Conservation (phyloP, 805 yeast genomes). For the Torulaspora quercuum region DNA sequence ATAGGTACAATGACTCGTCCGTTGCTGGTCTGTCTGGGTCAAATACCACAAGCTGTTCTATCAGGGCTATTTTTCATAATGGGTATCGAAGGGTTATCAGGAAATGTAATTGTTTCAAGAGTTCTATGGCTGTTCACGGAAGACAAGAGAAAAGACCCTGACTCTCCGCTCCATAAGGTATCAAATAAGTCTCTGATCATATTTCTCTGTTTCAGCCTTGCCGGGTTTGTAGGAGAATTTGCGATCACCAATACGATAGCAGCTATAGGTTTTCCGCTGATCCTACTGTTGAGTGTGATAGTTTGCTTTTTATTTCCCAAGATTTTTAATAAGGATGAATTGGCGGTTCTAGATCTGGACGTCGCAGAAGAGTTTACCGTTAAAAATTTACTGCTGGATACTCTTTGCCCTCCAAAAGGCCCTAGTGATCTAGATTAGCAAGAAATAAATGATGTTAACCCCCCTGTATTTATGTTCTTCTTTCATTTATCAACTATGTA, state of each 20-base stretch:
- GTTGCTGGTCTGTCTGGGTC: conserved; percentile 69
- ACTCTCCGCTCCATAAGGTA: conserved; percentile 35
- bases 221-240: conserved; percentile 76
- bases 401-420: conserved; percentile 13
- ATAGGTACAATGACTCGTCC: conserved; percentile 90
- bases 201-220: conserved; percentile 55
- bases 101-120: conserved; percentile 60
- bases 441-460: background rate
- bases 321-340: conserved; percentile 58
- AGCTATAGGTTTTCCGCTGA: conserved; percentile 92
- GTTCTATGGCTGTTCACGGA: conserved; percentile 65
- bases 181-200: conserved; percentile 42
- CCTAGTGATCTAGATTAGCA: background rate
- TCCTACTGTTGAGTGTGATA: conserved; percentile 62
- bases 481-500: no score
- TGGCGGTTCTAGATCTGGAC: conserved; percentile 61
- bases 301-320: conserved; percentile 59
- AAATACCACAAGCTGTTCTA: conserved; percentile 88
- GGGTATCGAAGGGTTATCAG: conserved; percentile 79
- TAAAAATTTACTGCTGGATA: conserved; percentile 40
- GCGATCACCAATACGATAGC: conserved; percentile 83
- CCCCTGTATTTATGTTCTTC: no score
- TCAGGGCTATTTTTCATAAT: conserved; percentile 91
- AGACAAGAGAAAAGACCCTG: conserved; percentile 37
- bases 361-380: conserved; percentile 56